Evolutionary conservation across 352 stramenopile species (phyloP).

Genomic region (Halophytophthora batemanensis): DNA sequence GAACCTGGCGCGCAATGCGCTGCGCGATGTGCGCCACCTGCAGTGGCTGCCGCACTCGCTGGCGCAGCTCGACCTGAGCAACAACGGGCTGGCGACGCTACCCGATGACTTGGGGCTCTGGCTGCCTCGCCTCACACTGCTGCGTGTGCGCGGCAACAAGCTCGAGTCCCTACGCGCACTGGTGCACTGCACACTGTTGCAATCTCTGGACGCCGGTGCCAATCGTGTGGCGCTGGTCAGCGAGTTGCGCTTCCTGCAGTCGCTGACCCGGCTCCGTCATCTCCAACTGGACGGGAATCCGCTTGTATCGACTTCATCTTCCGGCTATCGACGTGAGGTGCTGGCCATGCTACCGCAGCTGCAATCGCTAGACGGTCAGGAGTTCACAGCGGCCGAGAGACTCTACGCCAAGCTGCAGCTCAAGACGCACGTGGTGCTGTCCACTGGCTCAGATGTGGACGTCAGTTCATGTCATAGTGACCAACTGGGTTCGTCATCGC

Average conservation of each 20-base stretch:
- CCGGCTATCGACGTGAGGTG: conserved; percentile 48
- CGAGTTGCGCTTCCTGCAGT: conserved; percentile 51
- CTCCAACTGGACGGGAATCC: conserved; percentile 60
- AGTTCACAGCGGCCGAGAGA: conserved; percentile 45
- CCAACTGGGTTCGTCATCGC: conserved; percentile 1
- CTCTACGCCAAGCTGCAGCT: conserved; percentile 49
- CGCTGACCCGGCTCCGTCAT: conserved; percentile 35
- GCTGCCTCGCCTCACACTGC: conserved; percentile 35
- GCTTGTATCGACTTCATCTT: conserved; percentile 29
- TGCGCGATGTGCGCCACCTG: conserved; percentile 46
- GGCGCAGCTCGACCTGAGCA: conserved; percentile 55
- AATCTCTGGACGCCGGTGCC: conserved; percentile 34
- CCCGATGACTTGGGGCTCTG: conserved; percentile 34
- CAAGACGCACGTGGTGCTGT: conserved; percentile 21
- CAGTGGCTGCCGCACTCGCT: conserved; percentile 45
- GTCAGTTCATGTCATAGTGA: neutral
- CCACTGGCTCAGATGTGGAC: neutral
- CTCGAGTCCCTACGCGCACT: conserved; percentile 52
- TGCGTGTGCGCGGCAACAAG: conserved; percentile 52
- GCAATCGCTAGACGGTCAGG: conserved; percentile 39
- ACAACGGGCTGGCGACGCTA: conserved; percentile 42
- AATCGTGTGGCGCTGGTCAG: conserved; percentile 55
- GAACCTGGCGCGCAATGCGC: conserved; percentile 56
- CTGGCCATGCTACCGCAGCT: conserved; percentile 56
- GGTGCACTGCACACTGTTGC: conserved; percentile 20